Evolutionary conservation across 2,329 filamentous ascomycete species (phyloP), one percentile per base, ranked within the genome.

Genomic region (Penicillium sumatraense): DNA sequence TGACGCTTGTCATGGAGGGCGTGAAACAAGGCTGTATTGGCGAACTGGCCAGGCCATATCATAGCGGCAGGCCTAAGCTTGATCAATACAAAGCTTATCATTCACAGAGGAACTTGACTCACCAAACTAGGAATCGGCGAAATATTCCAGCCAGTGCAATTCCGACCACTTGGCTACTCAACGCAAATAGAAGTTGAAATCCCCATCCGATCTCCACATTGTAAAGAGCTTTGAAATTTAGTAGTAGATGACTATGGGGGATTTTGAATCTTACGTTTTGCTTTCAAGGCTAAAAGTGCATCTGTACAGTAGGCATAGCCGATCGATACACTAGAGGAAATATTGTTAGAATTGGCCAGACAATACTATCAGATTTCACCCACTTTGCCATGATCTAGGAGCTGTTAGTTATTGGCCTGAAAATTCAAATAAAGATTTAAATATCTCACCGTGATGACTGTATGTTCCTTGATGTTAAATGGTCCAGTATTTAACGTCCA

Each of bases 21-120:
- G 65, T 88, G 87, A 77, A 89, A 86, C 29, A 89, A 70, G 1
- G 85, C 83, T 10, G 88, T 85, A 2, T 81, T 80, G 27, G 86
- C 85, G 23, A 89, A 76, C 53, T 86, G 87, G 9, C 76, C 80
- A 0, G 87, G 87, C 86, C 87, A 89, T 53, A 89, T 88, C 84
- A 89, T 88, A 11, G 86, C 82, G 2, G 87, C 85, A 13, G 70
- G 69, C 63, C 64, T 67, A 23, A 5, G 3, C 0, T 9, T 20
- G 26, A 14, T 51, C 5, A 55, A 36, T 11, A 31, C 20, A 2
- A 8, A 7, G 13, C 5, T 29, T 10, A 9, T n/a, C 1, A 33
- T 31, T 13, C 11, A 27, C 0, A 53, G 38, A 5, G 2, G 26
- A 13, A 52, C 6, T 2, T 8, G 4, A 58, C 56, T 41, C 21